phyloP scores from a whole-genome alignment of 768 basidiomycete species.

The Harrya chromipes region DNA sequence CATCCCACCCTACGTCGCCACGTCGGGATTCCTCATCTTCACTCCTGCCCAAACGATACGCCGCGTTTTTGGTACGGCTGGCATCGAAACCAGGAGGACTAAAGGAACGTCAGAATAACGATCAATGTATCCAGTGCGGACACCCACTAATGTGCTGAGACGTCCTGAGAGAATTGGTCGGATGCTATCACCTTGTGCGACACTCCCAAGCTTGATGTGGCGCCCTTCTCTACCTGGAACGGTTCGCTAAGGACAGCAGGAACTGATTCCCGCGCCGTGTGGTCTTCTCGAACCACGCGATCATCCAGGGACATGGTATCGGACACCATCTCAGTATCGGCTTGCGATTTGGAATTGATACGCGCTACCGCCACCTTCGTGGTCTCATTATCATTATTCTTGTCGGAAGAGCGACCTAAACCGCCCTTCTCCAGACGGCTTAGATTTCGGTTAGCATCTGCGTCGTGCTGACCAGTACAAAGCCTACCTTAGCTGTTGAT shows the following conservation, averaged over 20 bases:
- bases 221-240: not conserved
- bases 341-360: not conserved
- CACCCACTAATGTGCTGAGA: slow-evolving; percentile 6
- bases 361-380: not conserved
- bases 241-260: not conserved
- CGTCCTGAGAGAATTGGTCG: not conserved
- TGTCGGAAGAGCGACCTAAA: not conserved
- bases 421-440: not conserved
- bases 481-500: not conserved
- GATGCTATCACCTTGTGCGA: not conserved
- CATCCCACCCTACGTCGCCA: slow-evolving; percentile 1
- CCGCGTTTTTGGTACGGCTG: not conserved
- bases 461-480: not conserved
- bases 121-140: not conserved
- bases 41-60: not conserved
- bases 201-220: not conserved
- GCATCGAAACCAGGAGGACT: not conserved
- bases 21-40: not conserved
- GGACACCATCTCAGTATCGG: not conserved
- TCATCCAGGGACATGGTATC: not conserved
- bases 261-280: not conserved
- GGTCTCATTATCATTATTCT: not conserved
- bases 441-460: slow-evolving; percentile 3
- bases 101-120: not conserved
- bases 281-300: not conserved